Conservation (phyloP, 768 basidiomycete species). For the Boletellus sp. region DNA sequence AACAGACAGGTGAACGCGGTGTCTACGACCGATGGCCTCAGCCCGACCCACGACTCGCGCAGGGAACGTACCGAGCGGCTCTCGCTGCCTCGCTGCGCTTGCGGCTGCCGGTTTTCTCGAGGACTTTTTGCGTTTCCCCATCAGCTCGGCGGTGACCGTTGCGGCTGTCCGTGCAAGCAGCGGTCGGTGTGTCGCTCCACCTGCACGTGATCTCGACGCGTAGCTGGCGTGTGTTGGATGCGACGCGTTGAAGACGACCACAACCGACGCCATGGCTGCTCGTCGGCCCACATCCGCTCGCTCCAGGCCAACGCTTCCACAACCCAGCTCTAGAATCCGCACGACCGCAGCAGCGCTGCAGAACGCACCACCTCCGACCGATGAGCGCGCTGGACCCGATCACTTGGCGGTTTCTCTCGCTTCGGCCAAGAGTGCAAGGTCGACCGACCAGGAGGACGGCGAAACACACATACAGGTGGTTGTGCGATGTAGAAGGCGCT, state of each 20-base stretch:
- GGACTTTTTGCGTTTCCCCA: constrained; percentile 92
- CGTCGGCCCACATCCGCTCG: constrained; percentile 57
- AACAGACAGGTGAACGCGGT: constrained; percentile 84
- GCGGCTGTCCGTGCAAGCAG: background rate
- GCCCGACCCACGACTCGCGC: background rate
- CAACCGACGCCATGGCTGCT: constrained; percentile 48
- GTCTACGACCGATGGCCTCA: constrained; percentile 42
- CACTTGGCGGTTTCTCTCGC: constrained; percentile 24
- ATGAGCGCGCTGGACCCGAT: constrained; percentile 17
- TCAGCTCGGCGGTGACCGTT: constrained; percentile 23
- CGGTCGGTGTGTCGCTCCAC: too few relatives aligned
- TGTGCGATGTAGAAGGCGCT: constrained; percentile 82
- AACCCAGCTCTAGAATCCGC: constrained; percentile 42
- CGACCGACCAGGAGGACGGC: constrained; percentile 35
- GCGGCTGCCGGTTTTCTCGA: constrained; percentile 73
- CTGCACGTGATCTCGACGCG: constrained; percentile 35
- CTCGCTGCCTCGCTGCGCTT: constrained; percentile 58
- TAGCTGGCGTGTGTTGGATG: constrained; percentile 9
- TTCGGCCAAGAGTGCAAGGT: constrained; percentile 27
- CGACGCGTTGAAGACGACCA: constrained; percentile 30
- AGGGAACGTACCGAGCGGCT: constrained; percentile 58
- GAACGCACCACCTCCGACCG: constrained; percentile 25
- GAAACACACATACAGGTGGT: constrained; percentile 93
- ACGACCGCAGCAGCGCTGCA: constrained; percentile 40
- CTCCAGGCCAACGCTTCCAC: constrained; percentile 27